A percentile compares a stretch with the other conserved stretches of the same genome.
These are phyloP conservation scores for Russula earlei DNA, from an alignment of 768 basidiomycete species.

Conservation along the genomic window DNA sequence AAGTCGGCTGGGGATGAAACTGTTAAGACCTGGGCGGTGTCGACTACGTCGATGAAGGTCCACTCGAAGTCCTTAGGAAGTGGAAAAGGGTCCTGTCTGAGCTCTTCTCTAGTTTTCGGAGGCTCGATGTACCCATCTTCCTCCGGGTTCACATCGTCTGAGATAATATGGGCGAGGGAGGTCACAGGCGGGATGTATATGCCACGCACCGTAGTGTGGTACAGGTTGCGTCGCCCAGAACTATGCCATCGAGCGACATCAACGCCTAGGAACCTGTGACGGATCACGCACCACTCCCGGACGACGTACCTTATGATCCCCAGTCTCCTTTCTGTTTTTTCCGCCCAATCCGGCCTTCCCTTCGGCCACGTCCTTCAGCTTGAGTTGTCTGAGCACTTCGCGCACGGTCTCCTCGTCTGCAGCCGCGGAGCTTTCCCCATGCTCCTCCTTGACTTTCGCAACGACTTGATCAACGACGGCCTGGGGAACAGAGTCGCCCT, in stretches of 20 bases:
- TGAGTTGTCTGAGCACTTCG: conserved; percentile 24
- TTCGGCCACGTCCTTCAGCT: conserved; percentile 33
- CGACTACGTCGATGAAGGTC: conserved; percentile 70
- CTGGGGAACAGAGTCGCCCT: conserved; percentile 40
- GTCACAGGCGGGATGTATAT: background rate
- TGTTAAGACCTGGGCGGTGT: conserved; percentile 33
- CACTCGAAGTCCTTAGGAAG: conserved; percentile 92
- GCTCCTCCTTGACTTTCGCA: conserved; percentile 38
- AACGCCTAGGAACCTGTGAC: conserved; percentile 3
- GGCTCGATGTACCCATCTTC: conserved; percentile 89
- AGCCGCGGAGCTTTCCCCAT: background rate
- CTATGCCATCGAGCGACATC: background rate
- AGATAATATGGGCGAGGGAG: conserved; percentile 3
- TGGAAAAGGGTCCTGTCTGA: conserved; percentile 81
- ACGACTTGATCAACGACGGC: conserved; percentile 58
- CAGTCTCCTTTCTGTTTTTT: conserved; percentile 38
- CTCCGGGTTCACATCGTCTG: conserved; percentile 53
- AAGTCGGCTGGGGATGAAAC: background rate
- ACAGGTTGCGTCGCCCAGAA: too few relatives aligned
- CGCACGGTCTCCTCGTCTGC: conserved; percentile 21
- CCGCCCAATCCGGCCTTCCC: conserved; percentile 38
- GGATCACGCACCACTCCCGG: too few relatives aligned
- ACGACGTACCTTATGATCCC: conserved; percentile 72
- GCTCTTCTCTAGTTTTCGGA: conserved; percentile 61
- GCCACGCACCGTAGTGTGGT: too few relatives aligned